A percentile compares a stretch with the other conserved stretches of the same genome.
These are phyloP conservation scores for Coix lacrymajobi DNA, from an alignment of 176 grass and related monocot species.

Conservation along the genomic window DNA sequence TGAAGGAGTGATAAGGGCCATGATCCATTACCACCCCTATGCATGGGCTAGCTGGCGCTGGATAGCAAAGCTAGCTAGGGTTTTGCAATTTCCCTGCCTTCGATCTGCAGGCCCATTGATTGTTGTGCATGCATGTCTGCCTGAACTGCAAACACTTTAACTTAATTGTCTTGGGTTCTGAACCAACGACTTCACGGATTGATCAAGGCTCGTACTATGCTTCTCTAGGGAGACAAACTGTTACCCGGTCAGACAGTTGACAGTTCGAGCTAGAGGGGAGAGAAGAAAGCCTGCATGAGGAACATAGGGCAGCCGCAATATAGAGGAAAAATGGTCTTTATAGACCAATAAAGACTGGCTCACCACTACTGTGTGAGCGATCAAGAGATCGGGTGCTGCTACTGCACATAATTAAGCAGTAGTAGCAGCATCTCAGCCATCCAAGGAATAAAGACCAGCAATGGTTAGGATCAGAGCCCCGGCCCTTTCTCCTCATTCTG, in stretches of 20 bases:
- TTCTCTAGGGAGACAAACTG: constrained; percentile 28
- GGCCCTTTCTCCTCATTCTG: too few relatives aligned
- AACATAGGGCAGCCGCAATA: neutral
- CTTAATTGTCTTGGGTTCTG: constrained; percentile 13
- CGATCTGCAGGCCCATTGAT: neutral
- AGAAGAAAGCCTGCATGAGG: neutral
- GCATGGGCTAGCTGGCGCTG: neutral
- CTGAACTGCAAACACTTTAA: neutral
- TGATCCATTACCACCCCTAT: too few relatives aligned
- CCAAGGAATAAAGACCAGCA: too few relatives aligned
- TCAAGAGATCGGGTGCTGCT: too few relatives aligned
- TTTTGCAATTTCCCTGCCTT: constrained; percentile 11
- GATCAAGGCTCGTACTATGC: neutral
- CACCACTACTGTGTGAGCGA: too few relatives aligned
- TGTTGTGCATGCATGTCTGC: constrained; percentile 24
- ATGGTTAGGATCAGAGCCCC: too few relatives aligned
- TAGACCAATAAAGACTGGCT: neutral
- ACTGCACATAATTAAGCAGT: too few relatives aligned
- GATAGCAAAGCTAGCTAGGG: constrained; percentile 7
- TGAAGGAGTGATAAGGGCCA: too few relatives aligned
- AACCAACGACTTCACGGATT: constrained; percentile 14
- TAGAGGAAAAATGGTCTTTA: neutral
- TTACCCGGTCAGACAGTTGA: constrained; percentile 13
- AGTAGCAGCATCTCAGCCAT: too few relatives aligned
- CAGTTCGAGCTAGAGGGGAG: neutral